phyloP scores from a whole-genome alignment of 2,329 filamentous ascomycete species.

The Ophiocordyceps australis region DNA sequence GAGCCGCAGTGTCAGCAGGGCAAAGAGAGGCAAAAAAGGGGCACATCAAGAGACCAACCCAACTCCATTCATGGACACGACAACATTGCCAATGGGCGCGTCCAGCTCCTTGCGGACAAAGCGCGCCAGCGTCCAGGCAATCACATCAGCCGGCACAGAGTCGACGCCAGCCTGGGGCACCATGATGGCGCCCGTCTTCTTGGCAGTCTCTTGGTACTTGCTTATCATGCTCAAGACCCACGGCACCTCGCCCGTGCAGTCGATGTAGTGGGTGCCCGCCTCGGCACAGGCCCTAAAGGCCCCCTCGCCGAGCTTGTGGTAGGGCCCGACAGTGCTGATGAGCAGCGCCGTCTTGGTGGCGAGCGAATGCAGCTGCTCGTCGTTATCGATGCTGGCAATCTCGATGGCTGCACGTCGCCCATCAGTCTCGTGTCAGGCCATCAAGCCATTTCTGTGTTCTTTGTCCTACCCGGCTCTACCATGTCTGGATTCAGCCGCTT shows the following conservation, averaged over 20 bases:
- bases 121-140: conserved; percentile 33
- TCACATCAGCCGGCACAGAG: conserved; percentile 41
- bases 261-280: conserved; percentile 45
- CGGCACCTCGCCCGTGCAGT: conserved; percentile 41
- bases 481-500: conserved; percentile 52
- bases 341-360: conserved; percentile 37
- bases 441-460: neutral
- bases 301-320: conserved; percentile 34
- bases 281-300: conserved; percentile 44
- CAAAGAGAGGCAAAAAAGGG: neutral
- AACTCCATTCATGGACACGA: conserved; percentile 26
- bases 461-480: conserved; percentile 41
- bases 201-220: conserved; percentile 35
- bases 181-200: conserved; percentile 35
- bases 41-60: conserved; percentile 12
- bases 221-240: conserved; percentile 41
- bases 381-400: conserved; percentile 25
- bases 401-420: conserved; percentile 25
- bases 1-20: neutral
- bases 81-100: conserved; percentile 31
- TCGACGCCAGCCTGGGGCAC: conserved; percentile 45
- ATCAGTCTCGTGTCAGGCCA: neutral
- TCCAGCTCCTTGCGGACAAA: conserved; percentile 29
- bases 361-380: conserved; percentile 24
- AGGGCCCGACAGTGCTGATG: conserved; percentile 42